A percentile compares a stretch with the other conserved stretches of the same genome.
Conservation (phyloP, 768 basidiomycete genomes). For the Auricularia auricula-judae region DNA sequence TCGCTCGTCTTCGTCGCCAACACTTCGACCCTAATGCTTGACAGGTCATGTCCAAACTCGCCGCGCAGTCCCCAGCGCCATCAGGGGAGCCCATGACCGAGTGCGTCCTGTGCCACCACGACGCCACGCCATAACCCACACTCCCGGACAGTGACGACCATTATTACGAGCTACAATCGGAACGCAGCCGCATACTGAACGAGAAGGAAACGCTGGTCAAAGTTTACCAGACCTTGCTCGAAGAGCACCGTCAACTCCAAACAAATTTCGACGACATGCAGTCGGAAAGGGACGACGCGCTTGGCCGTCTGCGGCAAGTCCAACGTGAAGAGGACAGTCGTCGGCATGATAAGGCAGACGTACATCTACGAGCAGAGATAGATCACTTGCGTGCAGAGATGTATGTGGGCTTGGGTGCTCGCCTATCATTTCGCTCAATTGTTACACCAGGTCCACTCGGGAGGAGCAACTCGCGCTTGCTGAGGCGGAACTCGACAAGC, state of each 20-base stretch:
- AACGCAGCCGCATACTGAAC: slow-evolving; percentile 59
- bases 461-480: slow-evolving; percentile 81
- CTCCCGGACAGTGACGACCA: slow-evolving; percentile 59
- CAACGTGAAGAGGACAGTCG: slow-evolving; percentile 45
- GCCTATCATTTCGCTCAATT: neutral
- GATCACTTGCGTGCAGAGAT: slow-evolving; percentile 72
- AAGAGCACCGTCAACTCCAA: slow-evolving; percentile 67
- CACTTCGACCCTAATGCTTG: slow-evolving; percentile 1
- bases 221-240: slow-evolving; percentile 61
- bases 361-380: slow-evolving; percentile 68
- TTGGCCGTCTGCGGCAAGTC: slow-evolving; percentile 48
- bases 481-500: slow-evolving; percentile 77
- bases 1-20: neutral
- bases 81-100: slow-evolving; percentile 65
- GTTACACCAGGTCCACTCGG: slow-evolving; percentile 13
- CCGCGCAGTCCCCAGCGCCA: slow-evolving; percentile 36
- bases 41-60: slow-evolving; percentile 71
- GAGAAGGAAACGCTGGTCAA: slow-evolving; percentile 86
- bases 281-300: slow-evolving; percentile 69
- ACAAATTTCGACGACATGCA: slow-evolving; percentile 64
- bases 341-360: slow-evolving; percentile 63
- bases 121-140: neutral
- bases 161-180: slow-evolving; percentile 77
- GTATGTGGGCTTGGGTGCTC: slow-evolving; percentile 38
- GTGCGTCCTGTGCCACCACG: slow-evolving; percentile 31